Conservation (phyloP, 2,329 filamentous ascomycete species). For the Cladophialophora exuberans region DNA sequence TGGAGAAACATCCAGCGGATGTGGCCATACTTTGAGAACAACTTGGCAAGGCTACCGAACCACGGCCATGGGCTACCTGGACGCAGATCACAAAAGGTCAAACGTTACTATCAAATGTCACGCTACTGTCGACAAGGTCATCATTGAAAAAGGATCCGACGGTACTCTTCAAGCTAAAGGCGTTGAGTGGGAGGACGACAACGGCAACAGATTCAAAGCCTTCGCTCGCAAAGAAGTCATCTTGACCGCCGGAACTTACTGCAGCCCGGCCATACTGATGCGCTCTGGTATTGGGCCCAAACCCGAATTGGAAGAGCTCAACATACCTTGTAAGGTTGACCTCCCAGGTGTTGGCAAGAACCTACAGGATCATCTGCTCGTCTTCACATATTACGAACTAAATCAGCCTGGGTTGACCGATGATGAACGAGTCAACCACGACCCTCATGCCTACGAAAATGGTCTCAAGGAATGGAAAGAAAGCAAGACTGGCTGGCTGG, state of each 20-base stretch:
- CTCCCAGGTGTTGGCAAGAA: slow-evolving; percentile 58
- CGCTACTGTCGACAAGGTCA: slow-evolving; percentile 56
- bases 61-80: slow-evolving; percentile 58
- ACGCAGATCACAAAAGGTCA: neutral
- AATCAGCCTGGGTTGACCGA: slow-evolving; percentile 56
- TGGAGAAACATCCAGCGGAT: slow-evolving; percentile 56
- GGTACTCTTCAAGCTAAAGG: slow-evolving; percentile 33
- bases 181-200: slow-evolving; percentile 47
- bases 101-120: slow-evolving; percentile 18
- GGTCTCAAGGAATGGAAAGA: slow-evolving; percentile 60
- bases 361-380: slow-evolving; percentile 56
- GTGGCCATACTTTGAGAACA: slow-evolving; percentile 58
- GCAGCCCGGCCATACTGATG: slow-evolving; percentile 57
- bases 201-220: slow-evolving; percentile 43
- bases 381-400: slow-evolving; percentile 60
- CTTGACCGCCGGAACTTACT: slow-evolving; percentile 46
- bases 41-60: slow-evolving; percentile 56
- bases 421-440: slow-evolving; percentile 59
- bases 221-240: slow-evolving; percentile 49
- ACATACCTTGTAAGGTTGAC: slow-evolving; percentile 49
- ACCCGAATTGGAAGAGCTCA: slow-evolving; percentile 45
- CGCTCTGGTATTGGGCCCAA: slow-evolving; percentile 56
- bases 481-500: slow-evolving; percentile 60
- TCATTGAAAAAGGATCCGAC: slow-evolving; percentile 33
- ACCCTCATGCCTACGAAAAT: slow-evolving; percentile 52